Percentiles rank a stretch among this genome's conserved stretches.
phyloP scores from a whole-genome alignment of 2,329 filamentous ascomycete species.

The Arthrobotrys pseudoclavata region DNA sequence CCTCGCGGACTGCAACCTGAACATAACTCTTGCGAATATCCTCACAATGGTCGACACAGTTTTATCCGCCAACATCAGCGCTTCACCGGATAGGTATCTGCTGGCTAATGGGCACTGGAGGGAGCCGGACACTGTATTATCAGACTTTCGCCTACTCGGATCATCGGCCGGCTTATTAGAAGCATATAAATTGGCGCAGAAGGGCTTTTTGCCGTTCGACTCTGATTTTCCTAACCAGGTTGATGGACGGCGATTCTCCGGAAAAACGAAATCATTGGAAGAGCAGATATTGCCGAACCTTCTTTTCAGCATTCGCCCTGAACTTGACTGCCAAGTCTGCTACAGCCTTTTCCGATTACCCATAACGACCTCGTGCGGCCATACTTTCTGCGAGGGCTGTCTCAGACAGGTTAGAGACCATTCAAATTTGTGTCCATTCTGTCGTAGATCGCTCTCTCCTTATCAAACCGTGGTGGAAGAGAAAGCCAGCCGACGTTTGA shows the following conservation, averaged over 20 bases:
- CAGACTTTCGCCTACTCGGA: not conserved
- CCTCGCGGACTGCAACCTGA: conserved; percentile 79
- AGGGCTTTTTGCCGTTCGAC: conserved; percentile 60
- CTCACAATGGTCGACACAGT: conserved; percentile 73
- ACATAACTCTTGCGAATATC: conserved; percentile 82
- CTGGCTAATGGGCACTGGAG: too few species aligned
- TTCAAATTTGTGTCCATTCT: conserved; percentile 82
- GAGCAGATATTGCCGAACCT: conserved; percentile 71
- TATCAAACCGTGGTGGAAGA: conserved; percentile 67
- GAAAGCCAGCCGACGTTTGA: conserved; percentile 73
- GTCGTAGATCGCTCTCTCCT: conserved; percentile 72
- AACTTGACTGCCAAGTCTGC: conserved; percentile 90
- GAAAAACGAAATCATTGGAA: not conserved
- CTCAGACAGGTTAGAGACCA: conserved; percentile 82
- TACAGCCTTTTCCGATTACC: conserved; percentile 85
- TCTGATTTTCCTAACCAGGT: conserved; percentile 64
- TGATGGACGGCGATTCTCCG: conserved; percentile 66
- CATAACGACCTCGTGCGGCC: conserved; percentile 85
- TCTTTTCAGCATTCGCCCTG: conserved; percentile 74
- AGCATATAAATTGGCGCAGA: conserved; percentile 75
- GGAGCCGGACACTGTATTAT: not conserved
- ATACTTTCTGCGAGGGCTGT: conserved; percentile 88
- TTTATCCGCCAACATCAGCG: conserved; percentile 67
- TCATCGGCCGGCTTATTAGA: conserved; percentile 71
- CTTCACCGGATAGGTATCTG: not conserved